Percentiles rank a stretch among this genome's conserved stretches.
Evolutionary conservation across 495 filamentous ascomycete species (phyloP).

Genomic region (Neurospora sp.): DNA sequence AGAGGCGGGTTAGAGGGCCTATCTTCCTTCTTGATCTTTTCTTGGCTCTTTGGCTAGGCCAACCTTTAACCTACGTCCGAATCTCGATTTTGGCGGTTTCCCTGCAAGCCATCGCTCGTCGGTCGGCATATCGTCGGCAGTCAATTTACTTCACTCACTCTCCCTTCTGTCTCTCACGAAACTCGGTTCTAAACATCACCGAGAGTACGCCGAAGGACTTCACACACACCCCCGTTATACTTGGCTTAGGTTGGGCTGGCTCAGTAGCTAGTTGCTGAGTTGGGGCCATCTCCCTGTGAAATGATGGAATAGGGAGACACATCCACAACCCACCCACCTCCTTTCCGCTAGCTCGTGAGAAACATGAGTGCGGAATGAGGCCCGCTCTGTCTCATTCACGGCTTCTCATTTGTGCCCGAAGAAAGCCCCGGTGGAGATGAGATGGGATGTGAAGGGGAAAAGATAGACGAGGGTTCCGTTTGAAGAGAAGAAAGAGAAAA

Average conservation of each 20-base stretch:
- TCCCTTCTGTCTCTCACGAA: not conserved
- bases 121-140: not conserved
- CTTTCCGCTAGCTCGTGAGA: not conserved
- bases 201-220: not conserved
- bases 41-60: not conserved
- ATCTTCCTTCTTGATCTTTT: not conserved
- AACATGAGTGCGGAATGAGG: not conserved
- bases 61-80: not conserved
- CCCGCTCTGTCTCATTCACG: not conserved
- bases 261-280: not conserved
- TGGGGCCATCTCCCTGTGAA: not conserved
- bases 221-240: not conserved
- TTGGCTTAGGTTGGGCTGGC: not conserved
- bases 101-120: not conserved
- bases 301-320: not conserved
- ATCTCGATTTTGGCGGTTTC: not conserved
- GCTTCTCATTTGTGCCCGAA: not conserved
- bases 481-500: not conserved
- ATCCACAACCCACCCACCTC: not conserved
- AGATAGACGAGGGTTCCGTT: not conserved
- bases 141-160: not conserved
- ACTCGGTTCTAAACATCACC: not conserved
- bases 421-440: not conserved
- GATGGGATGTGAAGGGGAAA: not conserved
- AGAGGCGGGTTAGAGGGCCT: not conserved